Percentiles rank a stretch among this genome's conserved stretches.
phyloP scores from a whole-genome alignment of 371 early-diverging fungal genomes.

The Gilbertella persicaria region DNA sequence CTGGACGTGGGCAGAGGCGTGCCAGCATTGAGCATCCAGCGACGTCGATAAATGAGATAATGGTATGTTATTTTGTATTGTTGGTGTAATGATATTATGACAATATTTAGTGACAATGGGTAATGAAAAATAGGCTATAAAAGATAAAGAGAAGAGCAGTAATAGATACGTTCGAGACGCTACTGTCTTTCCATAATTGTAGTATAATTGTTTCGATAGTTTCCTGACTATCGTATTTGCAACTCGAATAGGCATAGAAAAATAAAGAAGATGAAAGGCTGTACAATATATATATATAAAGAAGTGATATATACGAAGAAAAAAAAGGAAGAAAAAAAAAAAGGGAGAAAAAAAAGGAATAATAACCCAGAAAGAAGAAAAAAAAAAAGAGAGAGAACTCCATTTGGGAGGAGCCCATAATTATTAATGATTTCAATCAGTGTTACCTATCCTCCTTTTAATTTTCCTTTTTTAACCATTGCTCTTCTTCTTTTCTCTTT shows the following conservation, averaged over 20 bases:
- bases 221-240: conserved; percentile 8
- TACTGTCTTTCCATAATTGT: conserved; percentile 23
- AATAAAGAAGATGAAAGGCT: background rate
- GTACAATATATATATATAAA: too few species aligned
- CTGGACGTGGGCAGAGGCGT: conserved; percentile 37
- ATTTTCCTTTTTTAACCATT: background rate
- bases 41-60: conserved; percentile 20
- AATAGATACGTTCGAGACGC: conserved; percentile 24
- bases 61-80: conserved; percentile 18
- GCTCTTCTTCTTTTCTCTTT: background rate
- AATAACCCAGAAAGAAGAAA: background rate
- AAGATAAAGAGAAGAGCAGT: conserved; percentile 25
- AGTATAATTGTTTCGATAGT: conserved; percentile 23
- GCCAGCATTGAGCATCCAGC: conserved; percentile 37
- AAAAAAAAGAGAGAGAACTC: too few species aligned
- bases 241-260: conserved; percentile 21
- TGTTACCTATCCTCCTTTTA: background rate
- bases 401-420: too few species aligned
- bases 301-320: too few species aligned
- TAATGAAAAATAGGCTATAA: conserved; percentile 27
- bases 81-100: conserved; percentile 4
- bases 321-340: background rate
- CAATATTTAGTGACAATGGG: conserved; percentile 18
- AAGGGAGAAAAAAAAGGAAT: background rate
- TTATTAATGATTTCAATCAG: too few species aligned